Percentiles rank a stretch among this genome's conserved stretches.
Conservation (phyloP, 2,329 filamentous ascomycete species). For the Cordyceps javanica region DNA sequence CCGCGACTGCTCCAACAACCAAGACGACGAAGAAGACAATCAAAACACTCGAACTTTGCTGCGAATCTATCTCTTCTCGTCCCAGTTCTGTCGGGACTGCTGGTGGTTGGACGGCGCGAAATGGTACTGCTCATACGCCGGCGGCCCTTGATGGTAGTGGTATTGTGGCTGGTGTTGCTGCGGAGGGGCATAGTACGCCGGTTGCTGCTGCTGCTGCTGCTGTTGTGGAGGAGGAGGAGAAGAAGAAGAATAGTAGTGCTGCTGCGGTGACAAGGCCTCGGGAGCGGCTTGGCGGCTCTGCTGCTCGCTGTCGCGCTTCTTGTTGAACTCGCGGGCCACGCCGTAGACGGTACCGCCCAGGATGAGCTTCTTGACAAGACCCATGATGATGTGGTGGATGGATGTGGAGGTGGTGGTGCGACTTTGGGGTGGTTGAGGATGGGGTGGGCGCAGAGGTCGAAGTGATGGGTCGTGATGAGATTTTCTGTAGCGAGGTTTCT, state of each 20-base stretch:
- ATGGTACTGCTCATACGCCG: constrained; percentile 2
- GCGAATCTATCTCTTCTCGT: neutral
- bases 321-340: constrained; percentile 19
- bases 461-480: too few species aligned
- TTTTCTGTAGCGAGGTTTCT: too few species aligned
- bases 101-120: neutral
- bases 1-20: neutral
- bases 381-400: neutral
- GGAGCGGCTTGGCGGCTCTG: neutral
- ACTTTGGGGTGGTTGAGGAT: neutral
- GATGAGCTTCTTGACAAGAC: constrained; percentile 15
- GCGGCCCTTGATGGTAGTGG: neutral
- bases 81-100: neutral
- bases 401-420: neutral
- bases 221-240: neutral
- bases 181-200: neutral
- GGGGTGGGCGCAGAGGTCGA: too few species aligned
- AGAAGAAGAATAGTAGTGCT: neutral
- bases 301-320: constrained; percentile 22
- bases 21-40: neutral
- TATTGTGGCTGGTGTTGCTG: neutral
- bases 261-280: neutral
- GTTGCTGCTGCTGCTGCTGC: too few species aligned
- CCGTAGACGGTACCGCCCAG: constrained; percentile 23
- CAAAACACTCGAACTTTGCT: neutral